Evolutionary conservation across 164 flowering plant species (phyloP).

Genomic region (Houttuynia cordata): DNA sequence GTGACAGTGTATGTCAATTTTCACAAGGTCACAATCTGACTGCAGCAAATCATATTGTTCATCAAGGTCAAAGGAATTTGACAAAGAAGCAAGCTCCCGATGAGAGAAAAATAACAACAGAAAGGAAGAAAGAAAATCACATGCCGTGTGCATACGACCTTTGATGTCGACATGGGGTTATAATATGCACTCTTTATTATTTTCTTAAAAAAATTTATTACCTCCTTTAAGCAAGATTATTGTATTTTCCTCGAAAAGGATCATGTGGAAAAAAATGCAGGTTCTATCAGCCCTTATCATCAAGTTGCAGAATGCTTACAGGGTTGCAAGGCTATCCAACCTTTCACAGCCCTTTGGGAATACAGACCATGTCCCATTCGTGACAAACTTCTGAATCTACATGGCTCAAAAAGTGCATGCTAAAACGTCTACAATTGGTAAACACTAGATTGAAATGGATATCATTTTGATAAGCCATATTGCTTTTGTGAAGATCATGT

Average conservation of each 20-base stretch:
- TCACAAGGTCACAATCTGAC: slow-evolving; percentile 78
- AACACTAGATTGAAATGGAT: neutral
- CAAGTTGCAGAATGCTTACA: neutral
- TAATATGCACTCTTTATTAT: too few relatives aligned
- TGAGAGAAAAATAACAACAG: neutral
- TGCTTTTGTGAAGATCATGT: too few relatives aligned
- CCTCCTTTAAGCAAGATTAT: too few relatives aligned
- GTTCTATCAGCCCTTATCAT: neutral
- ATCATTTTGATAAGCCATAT: neutral
- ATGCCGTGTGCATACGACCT: too few relatives aligned
- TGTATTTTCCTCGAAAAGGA: too few relatives aligned
- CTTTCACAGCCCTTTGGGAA: neutral
- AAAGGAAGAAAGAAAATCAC: neutral
- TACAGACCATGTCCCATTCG: neutral
- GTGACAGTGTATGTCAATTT: slow-evolving; percentile 79
- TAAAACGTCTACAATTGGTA: too few relatives aligned
- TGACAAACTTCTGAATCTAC: neutral
- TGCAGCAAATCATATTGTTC: slow-evolving; percentile 23
- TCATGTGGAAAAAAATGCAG: too few relatives aligned
- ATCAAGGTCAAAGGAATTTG: neutral
- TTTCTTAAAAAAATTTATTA: too few relatives aligned
- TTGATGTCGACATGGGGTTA: too few relatives aligned
- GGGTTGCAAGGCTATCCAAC: neutral
- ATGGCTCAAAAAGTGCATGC: neutral
- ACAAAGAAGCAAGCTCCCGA: neutral